A percentile compares a stretch with the other conserved stretches of the same genome.
These are phyloP conservation scores for Firmiana major DNA, from an alignment of 345 rosid species.

Conservation along the genomic window DNA sequence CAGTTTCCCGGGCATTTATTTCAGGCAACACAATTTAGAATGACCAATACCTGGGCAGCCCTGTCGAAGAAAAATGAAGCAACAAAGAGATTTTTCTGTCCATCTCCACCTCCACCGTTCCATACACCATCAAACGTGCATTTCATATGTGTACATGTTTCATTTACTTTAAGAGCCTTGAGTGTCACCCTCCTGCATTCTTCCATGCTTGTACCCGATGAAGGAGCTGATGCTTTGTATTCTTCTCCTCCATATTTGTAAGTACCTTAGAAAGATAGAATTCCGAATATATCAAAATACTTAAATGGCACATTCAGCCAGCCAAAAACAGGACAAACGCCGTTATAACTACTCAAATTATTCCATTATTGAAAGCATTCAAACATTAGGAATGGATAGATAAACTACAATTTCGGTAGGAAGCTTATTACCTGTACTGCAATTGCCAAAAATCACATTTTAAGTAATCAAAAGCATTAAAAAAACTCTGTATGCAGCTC, in stretches of 20 bases:
- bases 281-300: neutral
- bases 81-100: slow-evolving; percentile 82
- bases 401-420: neutral
- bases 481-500: neutral
- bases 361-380: neutral
- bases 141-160: slow-evolving; percentile 79
- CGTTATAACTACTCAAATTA: neutral
- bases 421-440: neutral
- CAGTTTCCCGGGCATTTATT: neutral
- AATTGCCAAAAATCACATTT: neutral
- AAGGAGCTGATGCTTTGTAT: slow-evolving; percentile 48
- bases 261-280: slow-evolving; percentile 38
- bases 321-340: neutral
- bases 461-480: neutral
- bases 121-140: slow-evolving; percentile 96
- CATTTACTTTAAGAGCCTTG: slow-evolving; percentile 83
- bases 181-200: slow-evolving; percentile 64
- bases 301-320: neutral
- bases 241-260: slow-evolving; percentile 72
- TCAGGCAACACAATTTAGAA: slow-evolving; percentile 1
- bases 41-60: slow-evolving; percentile 79
- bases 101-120: slow-evolving; percentile 99
- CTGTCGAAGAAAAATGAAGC: slow-evolving; percentile 97
- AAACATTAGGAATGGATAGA: neutral
- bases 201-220: slow-evolving; percentile 70